Percentiles rank a stretch among this genome's conserved stretches.
These are phyloP conservation scores for Houttuynia cordata DNA, from an alignment of 164 flowering plant genomes.

Conservation along the genomic window DNA sequence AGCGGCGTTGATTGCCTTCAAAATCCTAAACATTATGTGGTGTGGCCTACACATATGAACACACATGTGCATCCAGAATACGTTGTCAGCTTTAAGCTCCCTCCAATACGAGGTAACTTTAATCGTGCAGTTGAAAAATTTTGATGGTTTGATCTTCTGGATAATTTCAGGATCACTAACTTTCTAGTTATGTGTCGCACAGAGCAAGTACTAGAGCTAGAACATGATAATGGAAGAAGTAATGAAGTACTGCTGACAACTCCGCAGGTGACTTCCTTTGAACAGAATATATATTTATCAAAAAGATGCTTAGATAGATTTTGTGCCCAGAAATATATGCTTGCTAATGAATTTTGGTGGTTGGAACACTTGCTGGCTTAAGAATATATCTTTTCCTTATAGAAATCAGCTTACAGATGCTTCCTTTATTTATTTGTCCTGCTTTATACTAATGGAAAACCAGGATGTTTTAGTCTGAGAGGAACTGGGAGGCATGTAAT, in stretches of 20 bases:
- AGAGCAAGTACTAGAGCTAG: background rate
- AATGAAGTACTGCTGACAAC: background rate
- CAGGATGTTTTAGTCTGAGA: background rate
- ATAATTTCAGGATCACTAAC: background rate
- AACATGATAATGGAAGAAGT: background rate
- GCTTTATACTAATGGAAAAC: background rate
- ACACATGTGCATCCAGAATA: conserved; percentile 44
- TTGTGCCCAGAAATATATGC: background rate
- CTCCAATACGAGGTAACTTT: conserved; percentile 21
- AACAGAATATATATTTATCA: background rate
- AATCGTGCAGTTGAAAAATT: background rate
- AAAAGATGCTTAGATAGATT: background rate
- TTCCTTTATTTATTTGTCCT: conserved; percentile 3
- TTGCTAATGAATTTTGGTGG: background rate
- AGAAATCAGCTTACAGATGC: conserved; percentile 3
- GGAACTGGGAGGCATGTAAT: background rate
- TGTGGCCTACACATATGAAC: conserved; percentile 46
- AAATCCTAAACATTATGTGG: conserved; percentile 31
- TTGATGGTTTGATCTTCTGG: background rate
- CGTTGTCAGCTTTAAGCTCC: conserved; percentile 33
- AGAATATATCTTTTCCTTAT: background rate
- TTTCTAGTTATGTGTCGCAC: background rate
- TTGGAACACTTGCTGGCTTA: conserved; percentile 10
- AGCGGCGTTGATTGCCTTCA: conserved; percentile 35
- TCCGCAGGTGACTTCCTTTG: background rate